phyloP scores from a whole-genome alignment of 257 asterid genomes.

The Lycium ferocissimum region DNA sequence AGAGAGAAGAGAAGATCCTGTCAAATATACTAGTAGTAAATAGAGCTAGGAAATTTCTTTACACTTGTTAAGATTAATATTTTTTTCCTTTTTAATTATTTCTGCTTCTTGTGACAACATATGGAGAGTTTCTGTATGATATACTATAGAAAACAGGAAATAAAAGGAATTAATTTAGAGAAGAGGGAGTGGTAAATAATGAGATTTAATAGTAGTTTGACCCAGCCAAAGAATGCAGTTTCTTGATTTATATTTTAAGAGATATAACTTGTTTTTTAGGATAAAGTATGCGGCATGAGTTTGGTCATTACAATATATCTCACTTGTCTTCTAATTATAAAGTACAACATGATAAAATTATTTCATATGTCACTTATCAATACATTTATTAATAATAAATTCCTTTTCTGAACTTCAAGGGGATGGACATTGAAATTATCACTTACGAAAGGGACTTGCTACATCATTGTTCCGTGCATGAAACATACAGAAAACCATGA shows the following conservation, averaged over 20 bases:
- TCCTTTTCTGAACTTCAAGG: background rate
- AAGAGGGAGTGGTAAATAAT: slow-evolving; percentile 17
- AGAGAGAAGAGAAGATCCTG: background rate
- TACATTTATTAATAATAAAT: background rate
- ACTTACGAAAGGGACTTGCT: slow-evolving; percentile 38
- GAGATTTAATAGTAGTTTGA: slow-evolving; percentile 29
- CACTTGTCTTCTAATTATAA: slow-evolving; percentile 17
- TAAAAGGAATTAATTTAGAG: slow-evolving; percentile 4
- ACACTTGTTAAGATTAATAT: background rate
- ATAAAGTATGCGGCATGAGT: background rate
- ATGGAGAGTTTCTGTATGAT: slow-evolving; percentile 25
- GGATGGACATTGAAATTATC: slow-evolving; percentile 41
- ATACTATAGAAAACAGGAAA: background rate
- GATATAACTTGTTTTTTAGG: slow-evolving; percentile 13
- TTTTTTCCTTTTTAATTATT: background rate
- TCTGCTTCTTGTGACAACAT: slow-evolving; percentile 12
- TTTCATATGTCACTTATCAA: slow-evolving; percentile 29
- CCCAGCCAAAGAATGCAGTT: slow-evolving; percentile 34
- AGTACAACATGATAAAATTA: slow-evolving; percentile 17
- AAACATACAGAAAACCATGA: slow-evolving; percentile 20
- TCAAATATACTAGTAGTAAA: too few species aligned
- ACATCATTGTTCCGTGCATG: slow-evolving; percentile 31
- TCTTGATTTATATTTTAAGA: slow-evolving; percentile 13
- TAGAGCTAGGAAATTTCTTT: background rate
- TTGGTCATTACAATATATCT: slow-evolving; percentile 25